Conservation (phyloP, 495 filamentous ascomycete genomes). For the Jackrogersella minutella region DNA sequence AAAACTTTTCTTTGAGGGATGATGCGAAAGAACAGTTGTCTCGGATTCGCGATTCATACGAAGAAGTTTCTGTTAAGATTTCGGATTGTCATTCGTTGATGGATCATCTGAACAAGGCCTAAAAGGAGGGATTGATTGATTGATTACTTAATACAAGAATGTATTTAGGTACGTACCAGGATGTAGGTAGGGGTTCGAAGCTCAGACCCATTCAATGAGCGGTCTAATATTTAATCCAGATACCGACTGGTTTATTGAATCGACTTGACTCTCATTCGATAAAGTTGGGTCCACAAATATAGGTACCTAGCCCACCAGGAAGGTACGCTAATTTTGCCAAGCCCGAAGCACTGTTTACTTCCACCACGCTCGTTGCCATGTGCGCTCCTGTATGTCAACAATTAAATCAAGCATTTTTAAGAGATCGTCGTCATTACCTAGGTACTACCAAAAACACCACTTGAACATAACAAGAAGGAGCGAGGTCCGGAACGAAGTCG, state of each 20-base stretch:
- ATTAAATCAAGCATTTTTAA: conserved; percentile 23
- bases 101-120: conserved; percentile 5
- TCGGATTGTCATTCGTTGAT: background rate
- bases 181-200: no score
- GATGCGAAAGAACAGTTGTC: conserved; percentile 13
- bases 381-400: conserved; percentile 37
- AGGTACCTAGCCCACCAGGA: no score
- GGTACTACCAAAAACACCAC: conserved; percentile 2
- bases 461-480: conserved; percentile 13
- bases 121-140: conserved; percentile 6
- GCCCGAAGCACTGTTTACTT: conserved; percentile 34
- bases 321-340: no score
- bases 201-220: no score
- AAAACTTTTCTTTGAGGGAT: conserved; percentile 21
- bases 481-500: background rate
- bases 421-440: conserved; percentile 19
- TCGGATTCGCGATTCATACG: conserved; percentile 4
- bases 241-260: background rate
- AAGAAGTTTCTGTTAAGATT: conserved; percentile 1
- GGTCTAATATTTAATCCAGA: no score
- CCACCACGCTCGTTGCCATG: conserved; percentile 32
- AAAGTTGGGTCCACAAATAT: no score
- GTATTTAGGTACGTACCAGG: background rate
- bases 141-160: conserved; percentile 1
- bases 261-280: no score